These are phyloP conservation scores for Paraphaeosphaeria minitans DNA, from an alignment of 2,329 filamentous ascomycete species.

Conservation along the genomic window DNA sequence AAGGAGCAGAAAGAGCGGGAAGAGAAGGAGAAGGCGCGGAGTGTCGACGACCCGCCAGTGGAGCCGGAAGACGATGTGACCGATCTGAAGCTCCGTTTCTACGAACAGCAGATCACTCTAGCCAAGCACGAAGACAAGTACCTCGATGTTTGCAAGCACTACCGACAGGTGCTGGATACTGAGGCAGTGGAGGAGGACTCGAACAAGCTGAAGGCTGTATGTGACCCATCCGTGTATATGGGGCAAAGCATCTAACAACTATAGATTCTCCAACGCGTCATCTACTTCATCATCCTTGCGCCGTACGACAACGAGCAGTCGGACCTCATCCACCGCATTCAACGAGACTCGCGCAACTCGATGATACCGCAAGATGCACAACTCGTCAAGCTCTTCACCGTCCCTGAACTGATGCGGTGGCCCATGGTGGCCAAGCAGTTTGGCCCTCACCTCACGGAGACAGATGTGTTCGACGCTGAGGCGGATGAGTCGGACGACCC, in stretches of 20 bases:
- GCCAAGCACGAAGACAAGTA: slow-evolving; percentile 98
- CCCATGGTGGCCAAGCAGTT: slow-evolving; percentile 89
- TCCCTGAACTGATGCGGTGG: slow-evolving; percentile 98
- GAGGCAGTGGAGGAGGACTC: slow-evolving; percentile 92
- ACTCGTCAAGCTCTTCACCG: slow-evolving; percentile 91
- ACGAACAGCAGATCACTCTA: slow-evolving; percentile 94
- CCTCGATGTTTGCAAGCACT: slow-evolving; percentile 96
- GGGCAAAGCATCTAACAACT: slow-evolving; percentile 17
- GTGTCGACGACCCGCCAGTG: slow-evolving; percentile 75
- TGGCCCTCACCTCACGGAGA: slow-evolving; percentile 82
- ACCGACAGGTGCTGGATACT: slow-evolving; percentile 94
- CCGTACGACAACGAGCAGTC: slow-evolving; percentile 99
- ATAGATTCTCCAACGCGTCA: slow-evolving; percentile 88
- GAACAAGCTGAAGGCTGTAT: slow-evolving; percentile 80
- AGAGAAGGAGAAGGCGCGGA: slow-evolving; percentile 80
- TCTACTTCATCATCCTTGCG: slow-evolving; percentile 96
- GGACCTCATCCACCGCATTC: slow-evolving; percentile 91
- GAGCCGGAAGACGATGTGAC: slow-evolving; percentile 88
- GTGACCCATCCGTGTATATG: slow-evolving; percentile 37
- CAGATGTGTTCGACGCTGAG: slow-evolving; percentile 83
- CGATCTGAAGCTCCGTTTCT: slow-evolving; percentile 92
- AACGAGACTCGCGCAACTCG: slow-evolving; percentile 80
- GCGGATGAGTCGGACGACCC: slow-evolving; percentile 70
- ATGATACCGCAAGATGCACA: slow-evolving; percentile 80
- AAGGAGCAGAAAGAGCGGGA: slow-evolving; percentile 87